These are phyloP conservation scores for Monilinia fructicola DNA, from an alignment of 2,329 filamentous ascomycete genomes.

Conservation along the genomic window DNA sequence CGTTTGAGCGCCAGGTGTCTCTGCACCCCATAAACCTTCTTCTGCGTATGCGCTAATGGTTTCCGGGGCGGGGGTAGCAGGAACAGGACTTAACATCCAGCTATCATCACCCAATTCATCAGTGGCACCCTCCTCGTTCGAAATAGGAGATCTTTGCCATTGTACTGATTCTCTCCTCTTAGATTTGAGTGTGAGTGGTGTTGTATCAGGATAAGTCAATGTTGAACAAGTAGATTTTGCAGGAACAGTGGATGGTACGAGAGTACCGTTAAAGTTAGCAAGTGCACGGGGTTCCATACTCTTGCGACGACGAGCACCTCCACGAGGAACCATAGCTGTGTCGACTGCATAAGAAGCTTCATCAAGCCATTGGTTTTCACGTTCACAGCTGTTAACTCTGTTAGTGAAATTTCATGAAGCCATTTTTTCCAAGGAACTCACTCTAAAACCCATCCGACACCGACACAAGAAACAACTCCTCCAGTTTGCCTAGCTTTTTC, in stretches of 20 bases:
- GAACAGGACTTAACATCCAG: slow-evolving; percentile 37
- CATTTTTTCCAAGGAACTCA: slow-evolving; percentile 49
- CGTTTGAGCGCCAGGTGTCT: slow-evolving; percentile 37
- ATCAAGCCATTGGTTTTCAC: slow-evolving; percentile 73
- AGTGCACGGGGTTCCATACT: slow-evolving; percentile 76
- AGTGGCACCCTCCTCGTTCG: slow-evolving; percentile 22
- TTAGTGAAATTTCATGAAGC: slow-evolving; percentile 38
- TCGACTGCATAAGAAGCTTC: slow-evolving; percentile 70
- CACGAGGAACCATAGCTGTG: slow-evolving; percentile 64
- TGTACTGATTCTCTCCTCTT: slow-evolving; percentile 38
- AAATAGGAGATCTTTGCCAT: slow-evolving; percentile 40
- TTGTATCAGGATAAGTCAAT: slow-evolving; percentile 38
- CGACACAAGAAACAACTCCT: slow-evolving; percentile 80
- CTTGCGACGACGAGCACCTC: slow-evolving; percentile 70
- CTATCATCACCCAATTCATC: slow-evolving; percentile 33
- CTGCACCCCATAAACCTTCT: slow-evolving; percentile 35
- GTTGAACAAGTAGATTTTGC: slow-evolving; percentile 36
- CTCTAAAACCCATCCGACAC: slow-evolving; percentile 86
- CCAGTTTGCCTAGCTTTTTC: slow-evolving; percentile 74
- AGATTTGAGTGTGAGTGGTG: slow-evolving; percentile 36
- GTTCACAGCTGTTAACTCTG: slow-evolving; percentile 60
- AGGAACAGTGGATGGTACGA: slow-evolving; percentile 47
- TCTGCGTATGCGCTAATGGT: slow-evolving; percentile 38
- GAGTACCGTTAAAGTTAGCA: slow-evolving; percentile 65
- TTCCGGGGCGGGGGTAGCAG: slow-evolving; percentile 39